phyloP scores from a whole-genome alignment of 805 yeast genomes.

The Danielia oregonensis region DNA sequence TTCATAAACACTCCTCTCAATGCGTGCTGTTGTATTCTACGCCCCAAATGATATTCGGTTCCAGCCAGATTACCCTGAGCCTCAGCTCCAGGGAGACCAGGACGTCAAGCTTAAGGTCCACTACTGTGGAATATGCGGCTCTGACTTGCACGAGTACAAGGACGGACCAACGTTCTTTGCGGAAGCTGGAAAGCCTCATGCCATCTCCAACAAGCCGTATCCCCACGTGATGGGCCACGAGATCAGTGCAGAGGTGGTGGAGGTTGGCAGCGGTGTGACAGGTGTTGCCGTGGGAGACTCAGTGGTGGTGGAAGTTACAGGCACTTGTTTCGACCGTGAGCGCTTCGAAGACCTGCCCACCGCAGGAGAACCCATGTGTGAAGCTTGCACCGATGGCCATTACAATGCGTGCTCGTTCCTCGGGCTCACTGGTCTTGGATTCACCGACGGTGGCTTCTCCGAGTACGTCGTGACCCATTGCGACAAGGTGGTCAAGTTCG shows the following conservation, averaged over 20 bases:
- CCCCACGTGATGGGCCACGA: slow-evolving; percentile 57
- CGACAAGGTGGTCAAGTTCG: slow-evolving; percentile 38
- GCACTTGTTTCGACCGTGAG: slow-evolving; percentile 49
- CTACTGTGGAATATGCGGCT: slow-evolving; percentile 62
- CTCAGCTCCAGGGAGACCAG: background rate
- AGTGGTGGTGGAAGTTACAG: slow-evolving; percentile 62
- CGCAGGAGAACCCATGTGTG: slow-evolving; percentile 30
- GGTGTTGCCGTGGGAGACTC: slow-evolving; percentile 27
- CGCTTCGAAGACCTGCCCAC: slow-evolving; percentile 35
- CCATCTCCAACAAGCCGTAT: slow-evolving; percentile 4
- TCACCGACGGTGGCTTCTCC: slow-evolving; percentile 52
- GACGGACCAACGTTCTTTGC: slow-evolving; percentile 61
- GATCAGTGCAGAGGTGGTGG: slow-evolving; percentile 43
- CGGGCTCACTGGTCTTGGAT: slow-evolving; percentile 54
- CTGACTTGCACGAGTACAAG: slow-evolving; percentile 37
- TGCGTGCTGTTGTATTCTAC: background rate
- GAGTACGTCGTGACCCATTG: slow-evolving; percentile 44
- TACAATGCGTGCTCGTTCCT: slow-evolving; percentile 51
- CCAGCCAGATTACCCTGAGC: background rate
- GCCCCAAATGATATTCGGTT: background rate
- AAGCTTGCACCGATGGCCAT: slow-evolving; percentile 46
- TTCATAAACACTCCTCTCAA: background rate
- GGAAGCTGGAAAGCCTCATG: slow-evolving; percentile 26
- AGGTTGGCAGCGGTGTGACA: slow-evolving; percentile 44
- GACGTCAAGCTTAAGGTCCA: slow-evolving; percentile 21